Base-by-base conservation (phyloP, 225 moss, liverwort and hornwort genomes). In the Marchantia paleacea region DNA sequence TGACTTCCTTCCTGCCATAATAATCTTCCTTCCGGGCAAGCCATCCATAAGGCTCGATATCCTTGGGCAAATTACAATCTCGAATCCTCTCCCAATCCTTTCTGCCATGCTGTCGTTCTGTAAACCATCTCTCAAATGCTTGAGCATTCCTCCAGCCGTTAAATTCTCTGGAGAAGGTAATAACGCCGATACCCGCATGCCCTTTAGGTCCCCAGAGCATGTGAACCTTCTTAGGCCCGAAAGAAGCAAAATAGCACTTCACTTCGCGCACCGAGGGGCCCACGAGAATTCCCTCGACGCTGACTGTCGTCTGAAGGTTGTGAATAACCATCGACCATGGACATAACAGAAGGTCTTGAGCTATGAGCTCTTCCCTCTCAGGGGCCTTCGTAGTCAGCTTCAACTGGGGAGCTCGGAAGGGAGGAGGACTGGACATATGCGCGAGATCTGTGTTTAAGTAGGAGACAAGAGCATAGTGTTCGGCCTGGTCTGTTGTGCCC, bases 251-350 rank as follows among this genome's bases (percentile, higher is more conserved):
- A 51, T 85, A 81, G 24, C 77, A 80, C 67, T 85, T 92, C n/a
- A 94, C 81, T 20, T 90, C 90, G 18, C 83, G 83, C 14, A 52
- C 79, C 73, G 91, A 90, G 69, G 82, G 81, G 49, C 94, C 90
- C 30, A 78, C 82, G 54, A 87, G 80, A 22, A 51, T 8, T 22
- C 19, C 24, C 15, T 70, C 78, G 74, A 54, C 72, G 4, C 64
- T 49, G 75, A 71, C 75, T 12, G 20, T 80, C 1, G 1, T 58
- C 47, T 91, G 81, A 12, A 94, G 88, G 53, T 94, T 94, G 50
- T 88, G 85, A 62, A 95, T 52, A 20, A 95, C 86, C 1, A 88
- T 87, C 73, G 90, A 89, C 91, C 90, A 93, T 30, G 94, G 94
- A 54, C 80, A 84, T 7, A 95, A 90, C 0, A 85, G 78, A 77